phyloP scores from a whole-genome alignment of 352 stramenopile species.

The Phytophthora fragariaefolia region DNA sequence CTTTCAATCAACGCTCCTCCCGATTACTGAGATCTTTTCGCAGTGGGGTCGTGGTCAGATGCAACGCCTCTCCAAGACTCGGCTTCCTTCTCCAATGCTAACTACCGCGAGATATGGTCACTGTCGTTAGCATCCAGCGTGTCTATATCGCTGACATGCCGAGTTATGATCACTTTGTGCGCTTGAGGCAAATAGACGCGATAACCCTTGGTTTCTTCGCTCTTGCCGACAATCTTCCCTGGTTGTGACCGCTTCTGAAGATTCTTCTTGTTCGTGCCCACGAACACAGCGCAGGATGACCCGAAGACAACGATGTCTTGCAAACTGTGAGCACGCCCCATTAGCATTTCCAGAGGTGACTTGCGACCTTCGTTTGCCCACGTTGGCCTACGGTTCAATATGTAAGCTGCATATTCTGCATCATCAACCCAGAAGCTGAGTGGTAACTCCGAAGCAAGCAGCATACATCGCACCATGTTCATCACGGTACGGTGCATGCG shows the following conservation, averaged over 20 bases:
- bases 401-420: neutral
- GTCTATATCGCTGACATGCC: neutral
- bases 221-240: neutral
- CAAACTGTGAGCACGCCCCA: neutral
- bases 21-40: neutral
- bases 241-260: neutral
- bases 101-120: neutral
- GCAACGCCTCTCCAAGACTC: no score
- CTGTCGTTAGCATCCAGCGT: neutral
- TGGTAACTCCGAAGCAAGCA: neutral
- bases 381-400: neutral
- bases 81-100: neutral
- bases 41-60: no score
- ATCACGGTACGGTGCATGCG: constrained; percentile 9
- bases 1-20: no score
- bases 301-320: neutral
- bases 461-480: neutral
- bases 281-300: neutral
- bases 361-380: neutral
- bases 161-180: neutral
- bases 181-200: neutral
- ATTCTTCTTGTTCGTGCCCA: neutral
- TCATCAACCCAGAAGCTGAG: neutral
- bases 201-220: neutral
- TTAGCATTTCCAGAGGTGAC: neutral